Percentiles rank a stretch among this genome's conserved stretches.
Evolutionary conservation across 2,329 filamentous ascomycete genomes (phyloP).

Genomic region (Fusarium armeniacum): DNA sequence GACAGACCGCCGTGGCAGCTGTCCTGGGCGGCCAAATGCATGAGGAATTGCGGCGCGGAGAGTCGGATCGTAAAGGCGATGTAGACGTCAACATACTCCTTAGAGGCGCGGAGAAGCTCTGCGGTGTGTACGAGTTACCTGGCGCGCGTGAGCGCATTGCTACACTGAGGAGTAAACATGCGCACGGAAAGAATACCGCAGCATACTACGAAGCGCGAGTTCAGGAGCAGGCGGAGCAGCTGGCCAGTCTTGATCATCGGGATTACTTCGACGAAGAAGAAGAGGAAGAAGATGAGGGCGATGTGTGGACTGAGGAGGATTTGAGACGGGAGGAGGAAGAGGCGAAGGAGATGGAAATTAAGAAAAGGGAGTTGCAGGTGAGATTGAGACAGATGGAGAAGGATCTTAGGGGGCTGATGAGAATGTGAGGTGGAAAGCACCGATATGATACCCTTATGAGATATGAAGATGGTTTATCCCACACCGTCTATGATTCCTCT

Average conservation of each 20-base stretch:
- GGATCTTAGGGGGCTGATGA: constrained; percentile 67
- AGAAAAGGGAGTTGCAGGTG: constrained; percentile 69
- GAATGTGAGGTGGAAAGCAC: constrained; percentile 59
- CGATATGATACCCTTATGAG: constrained; percentile 40
- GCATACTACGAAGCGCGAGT: constrained; percentile 86
- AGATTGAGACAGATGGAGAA: constrained; percentile 68
- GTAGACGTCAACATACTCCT: constrained; percentile 90
- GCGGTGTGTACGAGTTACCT: constrained; percentile 85
- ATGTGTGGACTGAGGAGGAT: constrained; percentile 76
- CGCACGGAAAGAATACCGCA: constrained; percentile 79
- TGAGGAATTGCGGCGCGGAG: constrained; percentile 76
- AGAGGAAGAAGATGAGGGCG: constrained; percentile 60
- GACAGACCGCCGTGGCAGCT: constrained; percentile 88
- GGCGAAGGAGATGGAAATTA: constrained; percentile 67
- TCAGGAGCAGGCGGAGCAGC: constrained; percentile 78
- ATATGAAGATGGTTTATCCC: constrained; percentile 17
- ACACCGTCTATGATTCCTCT: background rate
- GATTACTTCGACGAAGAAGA: constrained; percentile 70
- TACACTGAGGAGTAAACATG: constrained; percentile 77
- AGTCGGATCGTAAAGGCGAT: constrained; percentile 70
- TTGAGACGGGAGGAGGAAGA: constrained; percentile 77
- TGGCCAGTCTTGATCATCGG: constrained; percentile 78
- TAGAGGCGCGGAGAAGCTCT: constrained; percentile 89
- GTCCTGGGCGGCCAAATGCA: constrained; percentile 91
- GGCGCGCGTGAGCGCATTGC: constrained; percentile 84